Base-by-base conservation (phyloP, 768 basidiomycete genomes). In the Pilatotrama ljubarskyi region DNA sequence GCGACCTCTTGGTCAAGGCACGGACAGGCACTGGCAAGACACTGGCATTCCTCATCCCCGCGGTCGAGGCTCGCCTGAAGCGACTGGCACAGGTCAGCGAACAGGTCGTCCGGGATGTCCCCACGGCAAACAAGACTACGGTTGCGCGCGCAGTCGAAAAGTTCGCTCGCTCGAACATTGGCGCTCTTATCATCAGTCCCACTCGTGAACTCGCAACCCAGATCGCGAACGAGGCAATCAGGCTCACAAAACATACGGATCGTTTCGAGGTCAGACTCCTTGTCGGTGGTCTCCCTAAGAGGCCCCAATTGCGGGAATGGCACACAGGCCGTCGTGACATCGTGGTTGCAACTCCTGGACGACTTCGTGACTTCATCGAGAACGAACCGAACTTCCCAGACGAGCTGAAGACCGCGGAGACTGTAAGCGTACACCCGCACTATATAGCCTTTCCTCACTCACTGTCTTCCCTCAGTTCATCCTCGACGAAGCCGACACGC, bases 21-120 rank as follows among this genome's bases (percentile, higher is more conserved):
- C 90, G 87, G 71, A 93, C 93, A 0, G 92, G 93, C 26, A 93
- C 93, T 0, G 93, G 92, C 32, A 96, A 95, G 75, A 95, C 93
- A 0, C 75, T 94, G 35, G 92, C 85, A 0, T 96, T 95, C 78
- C 83, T 97, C 55, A 80, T 96, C 18, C 93, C 93, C 9, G 91
- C 91, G 6, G 81, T 95, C 62, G 91, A 95, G 68, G 80, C 87
- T 2, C 86, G 95, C 8, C 37, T 91, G 18, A 81, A 82, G 56
- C 74, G 81, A 9, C 72, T 94, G n/a, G 73, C 83, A 5, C 73
- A 74, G 5, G 70, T 77, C 41, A 77, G 75, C 22, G 68, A 75
- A 49, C 74, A 77, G 25, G 77, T 77, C 1, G 73, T 75, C 17
- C 55, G 66, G 51, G 78, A 84, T 49, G 72, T 81, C 29, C 83